These are phyloP conservation scores for Ogataea nakhonphanomensis DNA, from an alignment of 805 yeast genomes.

Conservation along the genomic window DNA sequence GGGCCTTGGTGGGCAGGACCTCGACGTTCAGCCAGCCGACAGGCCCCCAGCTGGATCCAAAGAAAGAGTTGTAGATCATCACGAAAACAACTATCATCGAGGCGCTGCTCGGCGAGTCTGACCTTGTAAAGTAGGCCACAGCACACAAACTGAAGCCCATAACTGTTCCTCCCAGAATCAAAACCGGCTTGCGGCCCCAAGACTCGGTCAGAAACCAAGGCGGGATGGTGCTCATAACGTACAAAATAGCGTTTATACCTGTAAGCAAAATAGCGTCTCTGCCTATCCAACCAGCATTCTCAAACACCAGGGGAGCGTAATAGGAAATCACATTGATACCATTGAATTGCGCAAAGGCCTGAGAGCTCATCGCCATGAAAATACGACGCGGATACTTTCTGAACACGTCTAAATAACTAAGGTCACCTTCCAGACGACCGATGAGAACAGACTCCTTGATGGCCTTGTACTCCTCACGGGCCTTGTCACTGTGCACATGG, in stretches of 20 bases:
- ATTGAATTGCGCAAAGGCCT: conserved; percentile 88
- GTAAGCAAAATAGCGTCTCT: conserved; percentile 87
- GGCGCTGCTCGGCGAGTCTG: conserved; percentile 52
- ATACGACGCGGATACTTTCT: conserved; percentile 71
- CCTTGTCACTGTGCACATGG: conserved; percentile 62
- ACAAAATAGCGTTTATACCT: conserved; percentile 66
- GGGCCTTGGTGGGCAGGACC: conserved; percentile 76
- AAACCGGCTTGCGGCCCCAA: conserved; percentile 89
- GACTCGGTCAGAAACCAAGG: conserved; percentile 89
- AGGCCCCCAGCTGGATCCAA: conserved; percentile 94
- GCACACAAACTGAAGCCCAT: conserved; percentile 71
- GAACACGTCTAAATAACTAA: conserved; percentile 73
- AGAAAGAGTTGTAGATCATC: conserved; percentile 73
- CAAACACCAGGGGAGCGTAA: conserved; percentile 91
- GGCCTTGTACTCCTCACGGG: conserved; percentile 69
- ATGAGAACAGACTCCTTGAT: conserved; percentile 79
- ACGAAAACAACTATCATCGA: conserved; percentile 71
- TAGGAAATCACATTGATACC: conserved; percentile 92
- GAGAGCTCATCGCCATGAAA: conserved; percentile 85
- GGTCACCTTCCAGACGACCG: conserved; percentile 77
- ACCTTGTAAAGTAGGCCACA: conserved; percentile 59
- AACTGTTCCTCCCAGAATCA: conserved; percentile 70
- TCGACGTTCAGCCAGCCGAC: conserved; percentile 87
- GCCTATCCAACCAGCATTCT: conserved; percentile 93
- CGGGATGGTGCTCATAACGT: conserved; percentile 63